phyloP scores from a whole-genome alignment of 345 rosid species.

The Trapa bicornis region DNA sequence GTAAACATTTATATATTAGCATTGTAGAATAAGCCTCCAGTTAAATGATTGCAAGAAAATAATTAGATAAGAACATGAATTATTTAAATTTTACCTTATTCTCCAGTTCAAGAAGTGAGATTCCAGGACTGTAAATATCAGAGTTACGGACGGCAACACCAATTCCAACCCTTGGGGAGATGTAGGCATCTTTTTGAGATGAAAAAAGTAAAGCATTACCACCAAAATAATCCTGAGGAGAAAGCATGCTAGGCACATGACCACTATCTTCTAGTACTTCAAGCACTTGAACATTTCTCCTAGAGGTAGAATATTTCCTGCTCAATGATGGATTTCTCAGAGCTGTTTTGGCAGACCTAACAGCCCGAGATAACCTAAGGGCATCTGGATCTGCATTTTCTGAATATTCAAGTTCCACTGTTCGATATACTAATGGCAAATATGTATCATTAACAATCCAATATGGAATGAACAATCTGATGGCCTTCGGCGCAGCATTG shows the following conservation, averaged over 20 bases:
- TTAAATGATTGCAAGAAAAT: conserved; percentile 6
- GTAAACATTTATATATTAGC: conserved; percentile 12
- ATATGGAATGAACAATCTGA: conserved; percentile 86
- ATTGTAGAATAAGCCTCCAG: neutral
- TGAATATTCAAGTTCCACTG: conserved; percentile 74
- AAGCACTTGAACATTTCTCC: conserved; percentile 57
- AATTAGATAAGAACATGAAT: neutral
- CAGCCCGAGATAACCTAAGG: conserved; percentile 46
- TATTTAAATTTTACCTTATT: conserved; percentile 51
- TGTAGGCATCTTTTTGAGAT: conserved; percentile 75
- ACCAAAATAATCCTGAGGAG: conserved; percentile 80
- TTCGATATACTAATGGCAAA: conserved; percentile 63
- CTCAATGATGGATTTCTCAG: conserved; percentile 47
- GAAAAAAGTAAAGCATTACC: conserved; percentile 57
- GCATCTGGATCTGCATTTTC: conserved; percentile 59
- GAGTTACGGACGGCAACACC: conserved; percentile 70
- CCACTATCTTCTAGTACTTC: conserved; percentile 83
- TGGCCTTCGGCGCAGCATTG: conserved; percentile 68
- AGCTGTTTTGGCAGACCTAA: conserved; percentile 49
- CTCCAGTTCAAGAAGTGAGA: conserved; percentile 92
- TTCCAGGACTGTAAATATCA: conserved; percentile 75
- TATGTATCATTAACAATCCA: conserved; percentile 83
- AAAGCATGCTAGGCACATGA: conserved; percentile 89
- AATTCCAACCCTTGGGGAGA: conserved; percentile 67
- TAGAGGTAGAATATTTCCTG: conserved; percentile 33